Evolutionary conservation across 192 early-diverging fungal species (phyloP), one percentile per base, ranked within the genome.

Genomic region (Backusella tuberculispora): DNA sequence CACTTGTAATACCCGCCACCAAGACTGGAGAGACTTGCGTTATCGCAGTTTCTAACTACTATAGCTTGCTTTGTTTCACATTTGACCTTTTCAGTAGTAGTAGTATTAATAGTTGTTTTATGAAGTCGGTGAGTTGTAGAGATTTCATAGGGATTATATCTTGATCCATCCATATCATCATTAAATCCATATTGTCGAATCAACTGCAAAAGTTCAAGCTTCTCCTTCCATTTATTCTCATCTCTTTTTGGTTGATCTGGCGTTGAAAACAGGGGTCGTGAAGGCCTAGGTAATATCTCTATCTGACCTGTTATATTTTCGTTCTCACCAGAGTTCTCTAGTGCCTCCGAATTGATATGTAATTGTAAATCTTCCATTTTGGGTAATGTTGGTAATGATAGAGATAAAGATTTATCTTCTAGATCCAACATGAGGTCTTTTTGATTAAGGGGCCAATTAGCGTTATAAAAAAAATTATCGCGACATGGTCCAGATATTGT

Each of bases 251-350:
- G 46, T 37, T 53, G 46, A 44, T 63, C 46, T 12, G 69, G 63
- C 14, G n/a, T n/a, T n/a, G 21, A 53, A 29, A 53, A 69, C 4
- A 66, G 44, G 41, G 73, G 9, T 13, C 17, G 42, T 29, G 73
- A 74, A 15, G 73, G 74, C 7, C 74, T 42, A 3, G 74, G 74
- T 63, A 76, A 34, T 19, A 76, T 76, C 17, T 48, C 73, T 26
- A 66, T 37, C 38, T 76, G 74, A 24, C 64, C 60, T 48, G 14
- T 24, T 47, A 21, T 13, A 60, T 24, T 60, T 24, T 60, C 24
- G 24, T 60, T 13, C 24, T 60, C 53, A 60, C 21, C 53, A 60
- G 53, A 13, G 21, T 12, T 60, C 53, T 60, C 53, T 4, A 60
- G 26, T 60, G 37, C 40, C 19, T 5, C 29, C 4, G 68, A 41